Base-by-base conservation (phyloP, 2,329 filamentous ascomycete species). In the Stylonectria norvegica region DNA sequence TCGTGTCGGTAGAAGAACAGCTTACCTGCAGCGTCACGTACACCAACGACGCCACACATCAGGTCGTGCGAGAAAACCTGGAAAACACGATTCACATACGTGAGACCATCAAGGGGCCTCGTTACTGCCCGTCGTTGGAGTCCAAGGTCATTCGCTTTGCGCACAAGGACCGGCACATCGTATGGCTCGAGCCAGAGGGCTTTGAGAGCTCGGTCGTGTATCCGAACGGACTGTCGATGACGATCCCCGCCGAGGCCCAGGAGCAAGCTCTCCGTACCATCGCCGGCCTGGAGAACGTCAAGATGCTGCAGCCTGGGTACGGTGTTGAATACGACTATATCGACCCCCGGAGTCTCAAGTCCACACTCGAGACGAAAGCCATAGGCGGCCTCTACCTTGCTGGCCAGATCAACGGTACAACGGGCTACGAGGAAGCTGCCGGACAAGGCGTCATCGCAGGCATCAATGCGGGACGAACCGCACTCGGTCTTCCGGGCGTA, bases 251-350 rank as follows among this genome's bases (percentile, higher is more conserved):
- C 1, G 88, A 91, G 41, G 89, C 86, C 0, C 93, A 98, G 62
- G 83, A 87, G 55, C 78, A 83, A 36, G 81, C 94, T 59, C 72
- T 98, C n/a, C 85, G 82, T 40, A 95, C 89, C 0, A 85, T 98
- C 38, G 76, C 70, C n/a, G 93, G 93, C 0, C 75, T 98, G 2
- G 91, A 97, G 59, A 81, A 90, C 43, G 89, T 89, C 4, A 81
- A 74, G 18, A 96, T 98, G 90, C 77, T 95, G 5, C 91, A 97
- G 58, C 85, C 91, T 2, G 93, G 91, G 7, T 98, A 98, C 58
- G 93, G 93, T 6, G 93, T 98, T 2, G 93, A 98, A 63, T 98
- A 98, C 64, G 93, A 97, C 68, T 98, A 98, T 63, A 88, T 98
- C 14, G 93, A 98, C 60, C 93, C 93, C 14, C 84, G 93, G 37